phyloP scores from a whole-genome alignment of 2,329 filamentous ascomycete genomes.

The Aspergillus fumigatus region DNA sequence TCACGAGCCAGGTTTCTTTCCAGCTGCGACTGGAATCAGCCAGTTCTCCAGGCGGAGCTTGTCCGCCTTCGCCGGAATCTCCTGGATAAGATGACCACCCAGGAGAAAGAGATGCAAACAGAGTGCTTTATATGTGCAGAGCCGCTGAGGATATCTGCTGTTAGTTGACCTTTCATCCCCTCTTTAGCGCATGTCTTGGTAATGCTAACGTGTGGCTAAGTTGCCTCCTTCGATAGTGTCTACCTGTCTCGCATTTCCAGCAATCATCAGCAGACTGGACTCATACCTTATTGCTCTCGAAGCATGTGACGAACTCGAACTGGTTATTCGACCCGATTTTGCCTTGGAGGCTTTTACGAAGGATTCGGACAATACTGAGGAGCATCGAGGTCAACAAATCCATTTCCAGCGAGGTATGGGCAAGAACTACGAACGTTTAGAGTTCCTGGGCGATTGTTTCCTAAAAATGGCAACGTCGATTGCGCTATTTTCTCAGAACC shows the following conservation, averaged over 20 bases:
- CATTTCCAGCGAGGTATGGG: slow-evolving; percentile 84
- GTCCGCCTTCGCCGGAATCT: slow-evolving; percentile 77
- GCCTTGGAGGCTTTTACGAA: slow-evolving; percentile 91
- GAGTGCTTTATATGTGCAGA: slow-evolving; percentile 70
- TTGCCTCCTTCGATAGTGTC: slow-evolving; percentile 65
- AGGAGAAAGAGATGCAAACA: slow-evolving; percentile 42
- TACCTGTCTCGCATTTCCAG: slow-evolving; percentile 72
- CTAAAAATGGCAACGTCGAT: slow-evolving; percentile 95
- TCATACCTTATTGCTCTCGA: slow-evolving; percentile 76
- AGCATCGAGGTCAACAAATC: slow-evolving; percentile 62
- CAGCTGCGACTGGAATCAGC: slow-evolving; percentile 63
- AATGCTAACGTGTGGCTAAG: slow-evolving; percentile 39
- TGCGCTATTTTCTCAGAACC: slow-evolving; percentile 71
- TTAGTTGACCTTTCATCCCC: slow-evolving; percentile 42
- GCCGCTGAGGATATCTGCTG: slow-evolving; percentile 69
- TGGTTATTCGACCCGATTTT: slow-evolving; percentile 62
- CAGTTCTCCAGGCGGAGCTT: slow-evolving; percentile 71
- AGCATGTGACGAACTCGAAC: slow-evolving; percentile 60
- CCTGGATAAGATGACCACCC: slow-evolving; percentile 61
- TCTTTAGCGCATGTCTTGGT: background rate
- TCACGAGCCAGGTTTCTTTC: slow-evolving; percentile 45
- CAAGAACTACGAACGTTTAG: slow-evolving; percentile 88
- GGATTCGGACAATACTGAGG: slow-evolving; percentile 78
- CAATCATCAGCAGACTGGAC: slow-evolving; percentile 79
- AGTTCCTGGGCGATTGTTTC: slow-evolving; percentile 90